Conservation (phyloP, 345 rosid species). For the Eutrema japonicum region DNA sequence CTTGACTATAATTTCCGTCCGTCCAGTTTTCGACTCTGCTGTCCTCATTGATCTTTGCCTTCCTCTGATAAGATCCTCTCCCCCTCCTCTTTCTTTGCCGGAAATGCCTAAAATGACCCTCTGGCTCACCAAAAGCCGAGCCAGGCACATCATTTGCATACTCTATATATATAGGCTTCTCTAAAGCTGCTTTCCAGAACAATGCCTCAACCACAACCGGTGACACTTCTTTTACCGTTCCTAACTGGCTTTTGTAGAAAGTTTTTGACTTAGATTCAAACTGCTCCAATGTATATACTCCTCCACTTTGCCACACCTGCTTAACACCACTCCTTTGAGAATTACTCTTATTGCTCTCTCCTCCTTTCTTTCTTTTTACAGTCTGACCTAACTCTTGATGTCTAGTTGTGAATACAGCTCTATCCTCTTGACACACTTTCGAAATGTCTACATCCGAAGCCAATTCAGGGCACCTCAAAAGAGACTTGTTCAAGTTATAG, state of each 20-base stretch:
- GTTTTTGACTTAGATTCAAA: conserved; percentile 84
- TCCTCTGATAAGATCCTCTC: conserved; percentile 68
- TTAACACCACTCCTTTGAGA: conserved; percentile 57
- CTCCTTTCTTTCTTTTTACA: conserved; percentile 59
- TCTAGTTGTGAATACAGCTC: conserved; percentile 94
- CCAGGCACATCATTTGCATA: conserved; percentile 99
- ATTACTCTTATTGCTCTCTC: conserved; percentile 34
- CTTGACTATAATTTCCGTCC: conserved; percentile 18
- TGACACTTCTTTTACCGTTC: conserved; percentile 69
- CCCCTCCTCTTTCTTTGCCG: conserved; percentile 66
- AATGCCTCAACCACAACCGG: conserved; percentile 78
- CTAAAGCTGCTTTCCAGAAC: conserved; percentile 89
- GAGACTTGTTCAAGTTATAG: conserved; percentile 78
- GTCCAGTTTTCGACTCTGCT: not conserved
- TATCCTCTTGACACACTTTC: conserved; percentile 50
- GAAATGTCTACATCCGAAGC: conserved; percentile 51
- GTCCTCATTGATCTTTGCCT: conserved; percentile 46
- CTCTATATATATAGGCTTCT: conserved; percentile 86
- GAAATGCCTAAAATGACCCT: conserved; percentile 64
- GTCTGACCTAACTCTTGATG: conserved; percentile 92
- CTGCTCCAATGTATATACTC: conserved; percentile 89
- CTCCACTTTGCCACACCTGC: conserved; percentile 99
- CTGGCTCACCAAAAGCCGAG: conserved; percentile 89
- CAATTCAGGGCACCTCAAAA: conserved; percentile 75
- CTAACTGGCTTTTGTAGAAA: conserved; percentile 70